Conservation (phyloP, 305 asterid species). For the Ruellia speciosa region DNA sequence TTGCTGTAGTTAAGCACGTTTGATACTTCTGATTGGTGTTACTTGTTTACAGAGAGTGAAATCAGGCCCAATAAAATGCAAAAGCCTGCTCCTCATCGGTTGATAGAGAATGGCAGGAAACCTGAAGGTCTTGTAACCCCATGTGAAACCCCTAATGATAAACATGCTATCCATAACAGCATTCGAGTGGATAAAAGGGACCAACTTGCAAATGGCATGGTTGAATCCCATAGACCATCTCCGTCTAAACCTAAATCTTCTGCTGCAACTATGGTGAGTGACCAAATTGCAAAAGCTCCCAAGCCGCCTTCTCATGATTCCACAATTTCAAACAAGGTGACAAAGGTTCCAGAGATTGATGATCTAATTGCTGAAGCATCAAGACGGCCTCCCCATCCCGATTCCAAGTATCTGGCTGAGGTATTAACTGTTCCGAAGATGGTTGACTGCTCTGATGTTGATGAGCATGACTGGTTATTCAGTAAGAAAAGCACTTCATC, state of each 20-base stretch:
- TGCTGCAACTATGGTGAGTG: slow-evolving; percentile 17
- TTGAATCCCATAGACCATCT: slow-evolving; percentile 29
- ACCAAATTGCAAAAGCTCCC: slow-evolving; percentile 24
- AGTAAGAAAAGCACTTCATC: slow-evolving; percentile 23
- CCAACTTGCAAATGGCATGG: slow-evolving; percentile 36
- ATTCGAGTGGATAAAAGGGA: slow-evolving; percentile 25
- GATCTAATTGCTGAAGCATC: slow-evolving; percentile 38
- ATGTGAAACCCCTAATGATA: slow-evolving; percentile 25
- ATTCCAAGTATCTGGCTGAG: slow-evolving; percentile 44
- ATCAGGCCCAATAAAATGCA: slow-evolving; percentile 45
- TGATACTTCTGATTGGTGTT: slow-evolving; percentile 27
- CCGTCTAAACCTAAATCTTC: slow-evolving; percentile 28
- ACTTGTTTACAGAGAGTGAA: slow-evolving; percentile 53
- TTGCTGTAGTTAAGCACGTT: slow-evolving; percentile 4
- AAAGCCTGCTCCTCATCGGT: slow-evolving; percentile 35
- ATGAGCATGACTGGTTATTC: slow-evolving; percentile 60
- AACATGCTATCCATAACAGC: slow-evolving; percentile 28
- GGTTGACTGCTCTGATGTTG: slow-evolving; percentile 40
- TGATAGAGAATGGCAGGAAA: slow-evolving; percentile 47
- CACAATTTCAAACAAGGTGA: slow-evolving; percentile 13
- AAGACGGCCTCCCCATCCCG: slow-evolving; percentile 63
- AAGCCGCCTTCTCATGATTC: slow-evolving; percentile 20
- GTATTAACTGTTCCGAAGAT: slow-evolving; percentile 44
- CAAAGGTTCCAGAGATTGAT: slow-evolving; percentile 21
- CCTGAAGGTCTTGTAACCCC: slow-evolving; percentile 33